Base-by-base conservation (phyloP, 1,139 yeast species). In the Wickerhamiella infanticola region DNA sequence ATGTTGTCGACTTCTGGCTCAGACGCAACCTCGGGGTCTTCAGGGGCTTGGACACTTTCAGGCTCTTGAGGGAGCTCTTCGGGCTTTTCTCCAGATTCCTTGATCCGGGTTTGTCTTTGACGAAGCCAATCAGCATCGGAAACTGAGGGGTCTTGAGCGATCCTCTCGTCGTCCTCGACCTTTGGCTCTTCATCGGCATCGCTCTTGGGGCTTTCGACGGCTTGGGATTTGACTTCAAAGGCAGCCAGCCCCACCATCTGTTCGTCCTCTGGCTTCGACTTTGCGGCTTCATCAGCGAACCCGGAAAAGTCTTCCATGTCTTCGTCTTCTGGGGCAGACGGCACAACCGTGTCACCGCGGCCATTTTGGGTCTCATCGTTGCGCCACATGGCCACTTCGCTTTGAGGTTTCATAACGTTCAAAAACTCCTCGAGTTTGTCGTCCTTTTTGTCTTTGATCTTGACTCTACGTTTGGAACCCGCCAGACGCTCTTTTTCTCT, bases 61-160 rank as follows among this genome's bases (percentile, higher is more conserved):
- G 37, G 48, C 29, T 48, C 51, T 11, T 48, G 49, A 27, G 26
- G 24, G 31, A 23, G 9, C n/a, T 38, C 39, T 25, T 42, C 47
- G 9, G 53, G 49, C 41, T 46, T 45, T 13, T 50, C 53, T 61
- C 52, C 58, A 18, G 48, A 53, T 41, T 65, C 69, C 50, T 68
- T 75, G 59, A 86, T 83, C 58, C 94, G 75, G 24, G 73, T 76
- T 62, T 94, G 73, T 61, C 85, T 77, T 56, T 74, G 74, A 55
- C 77, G 78, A 51, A 90, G 72, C 98, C 98, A 88, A 51, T 88
- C 95, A 48, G 83, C 65, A 66, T 88, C 97, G 13, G 93, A 72
- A 7, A 84, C 70, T 4, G 31, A 39, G 6, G 46, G 6, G 3
- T 8, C 35, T 43, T 11, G 35, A 18, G 26, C 63, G 67, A 47